Evolutionary conservation across 495 filamentous ascomycete genomes (phyloP).

Genomic region (Ascobolus immersus): DNA sequence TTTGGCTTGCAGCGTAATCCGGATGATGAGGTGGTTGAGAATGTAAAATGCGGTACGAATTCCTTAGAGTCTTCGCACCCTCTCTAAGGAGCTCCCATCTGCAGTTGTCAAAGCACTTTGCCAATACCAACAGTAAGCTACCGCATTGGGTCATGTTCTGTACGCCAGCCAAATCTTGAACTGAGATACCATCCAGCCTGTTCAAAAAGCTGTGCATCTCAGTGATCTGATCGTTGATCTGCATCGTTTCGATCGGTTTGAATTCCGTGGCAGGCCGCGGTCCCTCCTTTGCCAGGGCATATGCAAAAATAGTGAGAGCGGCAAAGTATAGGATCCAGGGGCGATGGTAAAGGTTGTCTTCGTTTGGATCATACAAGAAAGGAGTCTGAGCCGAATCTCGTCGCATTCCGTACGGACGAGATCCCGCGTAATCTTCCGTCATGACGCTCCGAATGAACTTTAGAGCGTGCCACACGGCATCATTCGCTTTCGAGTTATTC

Average conservation of each 20-base stretch:
- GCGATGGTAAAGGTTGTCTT: constrained; percentile 74
- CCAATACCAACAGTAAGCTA: constrained; percentile 57
- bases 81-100: constrained; percentile 84
- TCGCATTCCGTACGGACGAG: constrained; percentile 9
- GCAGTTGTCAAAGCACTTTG: constrained; percentile 53
- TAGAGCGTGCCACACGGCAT: constrained; percentile 82
- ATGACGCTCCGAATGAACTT: constrained; percentile 63
- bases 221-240: constrained; percentile 26
- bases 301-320: constrained; percentile 77
- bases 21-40: too few species aligned
- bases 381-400: constrained; percentile 13
- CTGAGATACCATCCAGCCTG: constrained; percentile 44
- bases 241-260: too few species aligned
- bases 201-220: constrained; percentile 61
- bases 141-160: constrained; percentile 58
- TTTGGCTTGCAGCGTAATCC: too few species aligned
- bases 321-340: constrained; percentile 97
- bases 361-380: constrained; percentile 61
- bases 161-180: constrained; percentile 51
- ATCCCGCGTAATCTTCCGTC: constrained; percentile 18
- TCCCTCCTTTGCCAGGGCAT: constrained; percentile 79
- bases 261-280: too few species aligned
- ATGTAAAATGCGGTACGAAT: constrained; percentile 52
- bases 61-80: constrained; percentile 51
- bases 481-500: constrained; percentile 62